phyloP scores from a whole-genome alignment of 768 basidiomycete genomes.

The Lentinus brumalis region DNA sequence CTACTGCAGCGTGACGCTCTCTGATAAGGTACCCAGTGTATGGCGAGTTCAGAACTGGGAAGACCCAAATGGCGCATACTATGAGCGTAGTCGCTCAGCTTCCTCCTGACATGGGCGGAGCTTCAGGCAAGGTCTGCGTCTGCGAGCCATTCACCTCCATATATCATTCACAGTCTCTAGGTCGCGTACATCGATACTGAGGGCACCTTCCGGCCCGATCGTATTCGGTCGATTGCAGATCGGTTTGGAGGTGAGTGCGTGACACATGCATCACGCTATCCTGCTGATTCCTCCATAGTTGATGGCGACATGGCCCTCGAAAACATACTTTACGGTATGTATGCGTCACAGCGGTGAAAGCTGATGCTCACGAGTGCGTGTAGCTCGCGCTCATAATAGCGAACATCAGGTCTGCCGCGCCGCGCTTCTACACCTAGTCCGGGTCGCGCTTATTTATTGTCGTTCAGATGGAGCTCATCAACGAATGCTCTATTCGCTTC shows the following conservation, averaged over 20 bases:
- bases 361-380: not conserved
- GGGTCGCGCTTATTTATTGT: not conserved
- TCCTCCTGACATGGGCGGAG: constrained; percentile 88
- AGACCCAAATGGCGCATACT: constrained; percentile 95
- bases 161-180: constrained; percentile 36
- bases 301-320: constrained; percentile 84
- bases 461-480: constrained; percentile 84
- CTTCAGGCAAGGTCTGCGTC: constrained; percentile 72
- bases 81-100: constrained; percentile 91
- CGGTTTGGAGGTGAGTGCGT: constrained; percentile 63
- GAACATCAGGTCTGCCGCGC: constrained; percentile 67
- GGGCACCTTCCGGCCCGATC: constrained; percentile 95
- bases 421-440: too few relatives aligned
- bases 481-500: constrained; percentile 84
- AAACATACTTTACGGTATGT: constrained; percentile 84
- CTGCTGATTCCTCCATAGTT: constrained; percentile 40
- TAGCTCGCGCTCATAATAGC: constrained; percentile 88
- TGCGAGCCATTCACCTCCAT: not conserved
- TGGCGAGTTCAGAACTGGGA: constrained; percentile 94
- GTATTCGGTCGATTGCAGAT: constrained; percentile 88
- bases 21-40: constrained; percentile 58
- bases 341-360: not conserved
- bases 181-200: constrained; percentile 94
- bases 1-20: too few relatives aligned
- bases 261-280: not conserved